Percentiles rank a stretch among this genome's conserved stretches.
phyloP scores from a whole-genome alignment of 768 basidiomycete species.

The Boletus rubropictus region DNA sequence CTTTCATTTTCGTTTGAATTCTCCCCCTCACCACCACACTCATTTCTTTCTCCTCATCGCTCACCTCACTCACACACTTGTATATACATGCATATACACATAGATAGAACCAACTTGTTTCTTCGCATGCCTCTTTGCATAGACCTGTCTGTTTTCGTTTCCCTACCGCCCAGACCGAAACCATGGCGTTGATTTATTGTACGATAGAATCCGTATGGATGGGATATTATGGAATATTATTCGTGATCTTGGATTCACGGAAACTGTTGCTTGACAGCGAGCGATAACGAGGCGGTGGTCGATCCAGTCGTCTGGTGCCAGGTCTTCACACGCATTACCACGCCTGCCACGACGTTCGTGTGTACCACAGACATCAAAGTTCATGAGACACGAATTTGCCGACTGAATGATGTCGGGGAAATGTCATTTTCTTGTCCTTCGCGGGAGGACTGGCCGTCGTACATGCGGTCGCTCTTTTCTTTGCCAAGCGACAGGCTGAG shows the following conservation, averaged over 20 bases:
- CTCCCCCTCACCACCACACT: conserved; percentile 22
- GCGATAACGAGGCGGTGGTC: conserved; percentile 14
- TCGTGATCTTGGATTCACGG: conserved; percentile 22
- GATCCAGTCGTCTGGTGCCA: neutral
- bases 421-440: conserved; percentile 4
- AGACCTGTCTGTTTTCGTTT: conserved; percentile 18
- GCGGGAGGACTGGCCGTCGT: no score
- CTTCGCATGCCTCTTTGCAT: conserved; percentile 26
- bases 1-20: conserved; percentile 9
- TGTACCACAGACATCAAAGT: conserved; percentile 8
- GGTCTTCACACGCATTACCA: conserved; percentile 6
- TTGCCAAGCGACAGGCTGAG: no score
- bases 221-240: conserved; percentile 33
- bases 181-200: conserved; percentile 35
- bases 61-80: conserved; percentile 28
- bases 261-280: conserved; percentile 12
- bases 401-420: neutral
- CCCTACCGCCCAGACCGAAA: conserved; percentile 17
- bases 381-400: neutral
- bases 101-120: conserved; percentile 27
- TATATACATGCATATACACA: conserved; percentile 36
- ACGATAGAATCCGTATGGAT: conserved; percentile 31
- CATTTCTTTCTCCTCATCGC: conserved; percentile 16
- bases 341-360: no score
- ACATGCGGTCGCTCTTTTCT: no score